These are phyloP conservation scores for Bacterosira constricta DNA, from an alignment of 108 stramenopile species.

Conservation along the genomic window DNA sequence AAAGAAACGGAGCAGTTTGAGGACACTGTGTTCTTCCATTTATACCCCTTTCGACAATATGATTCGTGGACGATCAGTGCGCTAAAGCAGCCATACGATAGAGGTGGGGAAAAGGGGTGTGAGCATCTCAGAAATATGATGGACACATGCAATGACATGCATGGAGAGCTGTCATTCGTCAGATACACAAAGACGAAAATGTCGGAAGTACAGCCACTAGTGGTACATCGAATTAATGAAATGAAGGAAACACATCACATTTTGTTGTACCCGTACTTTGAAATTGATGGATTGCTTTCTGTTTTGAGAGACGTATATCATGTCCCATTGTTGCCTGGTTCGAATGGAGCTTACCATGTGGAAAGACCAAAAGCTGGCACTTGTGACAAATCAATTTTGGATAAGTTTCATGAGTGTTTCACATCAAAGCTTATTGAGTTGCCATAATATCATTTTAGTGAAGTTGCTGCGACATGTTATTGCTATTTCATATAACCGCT, in stretches of 20 bases:
- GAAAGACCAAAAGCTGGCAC: neutral
- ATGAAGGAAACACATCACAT: neutral
- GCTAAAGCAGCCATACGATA: neutral
- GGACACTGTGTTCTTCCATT: neutral
- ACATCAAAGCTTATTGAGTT: neutral
- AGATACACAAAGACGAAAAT: neutral
- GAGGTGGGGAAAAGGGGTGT: neutral
- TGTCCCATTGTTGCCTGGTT: neutral
- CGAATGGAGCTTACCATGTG: neutral
- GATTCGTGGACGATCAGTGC: neutral
- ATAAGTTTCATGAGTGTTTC: neutral
- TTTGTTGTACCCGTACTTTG: neutral
- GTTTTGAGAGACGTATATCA: neutral
- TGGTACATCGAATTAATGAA: neutral
- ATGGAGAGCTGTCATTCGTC: neutral
- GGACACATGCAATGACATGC: neutral
- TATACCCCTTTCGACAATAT: neutral
- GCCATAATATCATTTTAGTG: neutral
- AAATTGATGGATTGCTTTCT: neutral
- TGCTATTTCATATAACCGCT: too few relatives aligned
- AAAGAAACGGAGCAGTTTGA: neutral
- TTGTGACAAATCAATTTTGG: neutral
- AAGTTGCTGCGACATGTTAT: too few relatives aligned
- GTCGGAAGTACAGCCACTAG: neutral
- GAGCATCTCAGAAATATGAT: neutral